Percentiles rank a stretch among this genome's conserved stretches.
Evolutionary conservation across 345 rosid species (phyloP).

Genomic region (Abelmoschus esculentus): DNA sequence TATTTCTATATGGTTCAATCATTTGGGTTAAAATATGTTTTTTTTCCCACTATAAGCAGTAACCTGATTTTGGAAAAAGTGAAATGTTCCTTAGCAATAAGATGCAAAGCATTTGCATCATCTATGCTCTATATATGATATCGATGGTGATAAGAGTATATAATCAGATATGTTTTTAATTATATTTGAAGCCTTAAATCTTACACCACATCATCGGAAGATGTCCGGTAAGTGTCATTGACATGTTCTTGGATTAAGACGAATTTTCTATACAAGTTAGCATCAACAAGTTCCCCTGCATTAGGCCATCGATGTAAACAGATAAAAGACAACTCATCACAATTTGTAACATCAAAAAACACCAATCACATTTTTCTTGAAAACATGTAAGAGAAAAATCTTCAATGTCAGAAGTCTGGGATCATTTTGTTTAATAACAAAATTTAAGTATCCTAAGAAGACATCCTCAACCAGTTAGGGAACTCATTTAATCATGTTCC

Average conservation of each 20-base stretch:
- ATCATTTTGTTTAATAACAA: no score
- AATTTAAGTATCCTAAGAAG: no score
- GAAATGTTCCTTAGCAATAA: not conserved
- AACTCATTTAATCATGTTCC: not conserved
- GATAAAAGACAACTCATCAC: not conserved
- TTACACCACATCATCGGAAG: not conserved
- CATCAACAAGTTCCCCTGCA: not conserved
- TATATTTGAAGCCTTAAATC: not conserved
- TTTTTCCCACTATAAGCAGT: not conserved
- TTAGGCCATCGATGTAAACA: not conserved
- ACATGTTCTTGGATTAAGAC: not conserved
- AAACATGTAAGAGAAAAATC: not conserved
- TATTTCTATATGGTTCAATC: not conserved
- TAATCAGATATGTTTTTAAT: not conserved
- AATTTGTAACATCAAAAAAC: no score
- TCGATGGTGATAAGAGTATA: no score
- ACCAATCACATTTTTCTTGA: not conserved
- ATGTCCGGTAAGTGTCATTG: not conserved
- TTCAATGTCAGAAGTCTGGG: not conserved
- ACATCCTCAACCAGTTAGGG: not conserved
- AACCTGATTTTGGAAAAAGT: not conserved
- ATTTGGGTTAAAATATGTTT: conserved; percentile 5
- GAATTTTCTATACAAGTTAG: not conserved
- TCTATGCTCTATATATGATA: no score
- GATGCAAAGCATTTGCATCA: not conserved